Base-by-base conservation (phyloP, 164 flowering plant genomes). In the Tetrastigma voinierianum region DNA sequence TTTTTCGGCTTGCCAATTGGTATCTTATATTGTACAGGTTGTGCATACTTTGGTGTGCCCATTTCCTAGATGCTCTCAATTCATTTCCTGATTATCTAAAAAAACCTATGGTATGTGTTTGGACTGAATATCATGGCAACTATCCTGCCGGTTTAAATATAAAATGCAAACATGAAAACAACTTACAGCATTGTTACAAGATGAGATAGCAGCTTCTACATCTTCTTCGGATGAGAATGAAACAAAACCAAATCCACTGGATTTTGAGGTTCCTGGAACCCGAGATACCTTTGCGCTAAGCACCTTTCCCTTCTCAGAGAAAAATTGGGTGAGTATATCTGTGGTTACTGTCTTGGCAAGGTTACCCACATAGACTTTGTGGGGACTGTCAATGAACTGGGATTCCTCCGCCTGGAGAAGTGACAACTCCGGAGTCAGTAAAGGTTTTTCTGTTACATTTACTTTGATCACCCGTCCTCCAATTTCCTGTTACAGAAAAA, bases 331-430 rank as follows among this genome's bases (percentile, higher is more conserved):
- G 18, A 95, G 88, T 0, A 64, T 71, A 8, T 87, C 97, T 9
- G 86, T 72, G 3, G 98, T 91, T 21, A 95, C 97, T 17, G 92
- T 85, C 78, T 81, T 91, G 54, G 94, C 88, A 67, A 95, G 89
- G 75, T 95, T 95, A n/a, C 97, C 98, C n/a, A 87, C 94, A 74
- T 95, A 95, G 46, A 95, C 96, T 63, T 95, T 95, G 83, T 86
- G 48, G 8, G 93, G 96, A 66, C 97, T 92, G 78, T 90, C 97
- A 44, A 92, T 45, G 59, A 89, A 90, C 51, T 80, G 81, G 20
- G 91, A 81, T 46, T 95, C 98, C 77, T 90, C 97, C 2, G 83
- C 80, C 74, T 87, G 91, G 59, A 81, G 78, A 47, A 74, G 51
- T 18, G 92, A 76, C 19, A 74, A 13, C 53, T 83, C 92, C 8